Conservation (phyloP, 2,329 filamentous ascomycete species). For the Fusarium napiforme region DNA sequence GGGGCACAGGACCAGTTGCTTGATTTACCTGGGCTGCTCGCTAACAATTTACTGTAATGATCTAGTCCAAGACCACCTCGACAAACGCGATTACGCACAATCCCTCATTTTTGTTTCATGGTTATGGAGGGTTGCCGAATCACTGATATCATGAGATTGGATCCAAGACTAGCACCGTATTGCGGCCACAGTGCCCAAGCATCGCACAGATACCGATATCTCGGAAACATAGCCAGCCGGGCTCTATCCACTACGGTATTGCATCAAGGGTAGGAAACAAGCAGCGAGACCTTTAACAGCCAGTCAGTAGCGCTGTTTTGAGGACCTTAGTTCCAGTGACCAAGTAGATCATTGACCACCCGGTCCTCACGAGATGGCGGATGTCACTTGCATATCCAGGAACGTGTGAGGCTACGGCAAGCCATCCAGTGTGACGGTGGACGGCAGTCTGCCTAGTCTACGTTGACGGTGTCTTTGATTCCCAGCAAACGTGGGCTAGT, state of each 20-base stretch:
- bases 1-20: conserved; percentile 9
- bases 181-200: conserved; percentile 9
- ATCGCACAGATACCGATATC: conserved; percentile 42
- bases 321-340: conserved; percentile 30
- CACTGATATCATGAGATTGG: conserved; percentile 6
- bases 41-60: background rate
- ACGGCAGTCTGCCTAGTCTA: conserved; percentile 43
- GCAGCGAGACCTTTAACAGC: conserved; percentile 26
- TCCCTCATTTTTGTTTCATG: conserved; percentile 4
- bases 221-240: conserved; percentile 45
- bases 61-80: background rate
- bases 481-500: conserved; percentile 41
- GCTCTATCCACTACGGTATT: conserved; percentile 34
- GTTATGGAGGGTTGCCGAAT: conserved; percentile 1
- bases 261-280: conserved; percentile 24
- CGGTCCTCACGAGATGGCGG: conserved; percentile 42
- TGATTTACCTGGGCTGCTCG: background rate
- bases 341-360: conserved; percentile 35
- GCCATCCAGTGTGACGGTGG: conserved; percentile 43
- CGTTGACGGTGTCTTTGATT: conserved; percentile 42
- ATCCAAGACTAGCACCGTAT: background rate
- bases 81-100: background rate
- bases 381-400: conserved; percentile 46
- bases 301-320: conserved; percentile 37
- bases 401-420: conserved; percentile 48